These are phyloP conservation scores for Escallonia herrerae DNA, from an alignment of 129 eudicot genomes.

Conservation along the genomic window DNA sequence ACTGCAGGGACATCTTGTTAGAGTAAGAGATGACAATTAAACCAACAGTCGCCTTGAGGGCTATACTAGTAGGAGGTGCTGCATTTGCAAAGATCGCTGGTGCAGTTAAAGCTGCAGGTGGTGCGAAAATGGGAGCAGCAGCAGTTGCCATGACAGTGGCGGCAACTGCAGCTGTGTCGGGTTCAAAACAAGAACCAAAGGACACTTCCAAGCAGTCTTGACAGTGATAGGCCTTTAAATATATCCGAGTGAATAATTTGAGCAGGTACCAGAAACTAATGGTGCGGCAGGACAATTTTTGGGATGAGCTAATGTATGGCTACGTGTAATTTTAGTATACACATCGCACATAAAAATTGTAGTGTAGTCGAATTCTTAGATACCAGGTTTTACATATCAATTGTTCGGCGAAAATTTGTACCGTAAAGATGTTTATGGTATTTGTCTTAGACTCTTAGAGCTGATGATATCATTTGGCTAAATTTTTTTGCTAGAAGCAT, in stretches of 20 bases:
- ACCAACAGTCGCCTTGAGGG: conserved; percentile 92
- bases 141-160: conserved; percentile 79
- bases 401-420: no score
- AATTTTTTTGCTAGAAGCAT: no score
- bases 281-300: no score
- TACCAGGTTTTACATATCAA: no score
- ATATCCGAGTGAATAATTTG: no score
- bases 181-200: conserved; percentile 47
- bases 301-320: background rate
- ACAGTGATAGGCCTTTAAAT: conserved; percentile 2
- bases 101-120: conserved; percentile 81
- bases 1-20: conserved; percentile 22
- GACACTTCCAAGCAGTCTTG: conserved; percentile 28
- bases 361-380: no score
- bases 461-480: no score
- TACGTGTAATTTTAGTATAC: no score
- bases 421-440: no score
- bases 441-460: no score
- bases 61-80: conserved; percentile 88
- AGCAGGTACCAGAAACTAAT: no score
- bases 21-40: conserved; percentile 47
- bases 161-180: conserved; percentile 66
- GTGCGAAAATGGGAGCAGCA: conserved; percentile 73
- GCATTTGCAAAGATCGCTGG: conserved; percentile 77
- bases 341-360: no score